phyloP scores from a whole-genome alignment of 257 asterid genomes.

The Solanum peruvianum region DNA sequence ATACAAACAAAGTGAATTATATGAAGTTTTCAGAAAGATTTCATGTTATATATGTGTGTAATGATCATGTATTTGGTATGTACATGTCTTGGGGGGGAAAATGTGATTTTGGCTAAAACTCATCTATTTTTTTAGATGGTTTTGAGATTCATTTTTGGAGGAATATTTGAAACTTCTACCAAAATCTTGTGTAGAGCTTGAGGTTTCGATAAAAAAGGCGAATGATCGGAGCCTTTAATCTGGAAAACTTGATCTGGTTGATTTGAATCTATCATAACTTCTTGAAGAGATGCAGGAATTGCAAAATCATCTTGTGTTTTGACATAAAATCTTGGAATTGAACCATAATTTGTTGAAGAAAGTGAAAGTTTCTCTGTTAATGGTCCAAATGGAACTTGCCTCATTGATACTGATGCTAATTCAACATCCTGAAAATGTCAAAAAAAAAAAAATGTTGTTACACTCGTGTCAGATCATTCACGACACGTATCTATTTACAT shows the following conservation, averaged over 20 bases:
- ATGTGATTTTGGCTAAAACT: neutral
- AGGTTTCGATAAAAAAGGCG: slow-evolving; percentile 54
- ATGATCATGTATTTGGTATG: neutral
- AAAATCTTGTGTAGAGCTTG: slow-evolving; percentile 36
- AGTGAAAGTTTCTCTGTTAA: slow-evolving; percentile 26
- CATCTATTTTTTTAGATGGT: neutral
- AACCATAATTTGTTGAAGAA: slow-evolving; percentile 34
- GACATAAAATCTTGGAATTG: slow-evolving; percentile 31
- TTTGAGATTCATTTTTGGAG: neutral
- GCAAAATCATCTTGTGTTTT: slow-evolving; percentile 36
- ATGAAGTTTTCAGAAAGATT: neutral
- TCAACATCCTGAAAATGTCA: slow-evolving; percentile 29
- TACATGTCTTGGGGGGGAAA: neutral
- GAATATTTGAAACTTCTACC: slow-evolving; percentile 16
- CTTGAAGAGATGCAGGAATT: slow-evolving; percentile 35
- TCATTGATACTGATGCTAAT: slow-evolving; percentile 41
- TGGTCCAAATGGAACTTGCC: slow-evolving; percentile 39
- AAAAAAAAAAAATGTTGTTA: neutral
- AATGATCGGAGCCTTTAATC: slow-evolving; percentile 45
- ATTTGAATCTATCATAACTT: slow-evolving; percentile 35
- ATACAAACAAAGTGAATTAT: neutral
- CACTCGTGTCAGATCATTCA: neutral
- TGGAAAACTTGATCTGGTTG: slow-evolving; percentile 37
- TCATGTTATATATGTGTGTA: neutral
- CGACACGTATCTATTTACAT: neutral